phyloP scores from a whole-genome alignment of 805 yeast genomes.

The Teunomyces pallodes region DNA sequence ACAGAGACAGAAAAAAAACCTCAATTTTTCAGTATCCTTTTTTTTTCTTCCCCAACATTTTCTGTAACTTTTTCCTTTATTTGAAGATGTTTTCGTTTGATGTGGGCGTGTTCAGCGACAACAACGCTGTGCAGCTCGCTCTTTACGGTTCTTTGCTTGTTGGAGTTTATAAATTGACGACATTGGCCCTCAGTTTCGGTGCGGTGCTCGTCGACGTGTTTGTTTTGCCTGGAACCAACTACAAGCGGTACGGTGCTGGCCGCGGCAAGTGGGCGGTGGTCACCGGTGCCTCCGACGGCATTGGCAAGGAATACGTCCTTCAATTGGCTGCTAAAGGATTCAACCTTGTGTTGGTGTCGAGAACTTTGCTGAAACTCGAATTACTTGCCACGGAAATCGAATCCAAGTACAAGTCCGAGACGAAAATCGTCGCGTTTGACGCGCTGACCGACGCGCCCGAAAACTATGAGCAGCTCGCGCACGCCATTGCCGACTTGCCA shows the following conservation, averaged over 20 bases:
- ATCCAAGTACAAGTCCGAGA: slow-evolving; percentile 54
- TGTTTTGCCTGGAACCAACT: slow-evolving; percentile 59
- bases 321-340: slow-evolving; percentile 87
- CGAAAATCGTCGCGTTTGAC: slow-evolving; percentile 74
- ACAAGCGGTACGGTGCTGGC: slow-evolving; percentile 71
- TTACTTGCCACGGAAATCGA: slow-evolving; percentile 61
- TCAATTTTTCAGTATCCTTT: background rate
- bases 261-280: slow-evolving; percentile 84
- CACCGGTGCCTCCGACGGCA: slow-evolving; percentile 97
- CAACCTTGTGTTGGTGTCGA: slow-evolving; percentile 77
- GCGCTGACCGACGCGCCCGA: slow-evolving; percentile 60
- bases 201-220: slow-evolving; percentile 62
- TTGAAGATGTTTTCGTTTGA: background rate
- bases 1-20: background rate
- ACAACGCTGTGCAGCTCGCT: slow-evolving; percentile 15
- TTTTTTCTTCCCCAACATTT: background rate
- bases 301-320: slow-evolving; percentile 86
- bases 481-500: slow-evolving; percentile 49
- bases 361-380: slow-evolving; percentile 78
- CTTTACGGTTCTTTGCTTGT: slow-evolving; percentile 43
- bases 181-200: slow-evolving; percentile 45
- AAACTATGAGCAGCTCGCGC: slow-evolving; percentile 53
- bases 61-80: background rate
- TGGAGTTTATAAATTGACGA: slow-evolving; percentile 62
- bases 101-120: slow-evolving; percentile 9